These are phyloP conservation scores for Brettanomyces nanus DNA, from an alignment of 805 yeast genomes.

Conservation along the genomic window DNA sequence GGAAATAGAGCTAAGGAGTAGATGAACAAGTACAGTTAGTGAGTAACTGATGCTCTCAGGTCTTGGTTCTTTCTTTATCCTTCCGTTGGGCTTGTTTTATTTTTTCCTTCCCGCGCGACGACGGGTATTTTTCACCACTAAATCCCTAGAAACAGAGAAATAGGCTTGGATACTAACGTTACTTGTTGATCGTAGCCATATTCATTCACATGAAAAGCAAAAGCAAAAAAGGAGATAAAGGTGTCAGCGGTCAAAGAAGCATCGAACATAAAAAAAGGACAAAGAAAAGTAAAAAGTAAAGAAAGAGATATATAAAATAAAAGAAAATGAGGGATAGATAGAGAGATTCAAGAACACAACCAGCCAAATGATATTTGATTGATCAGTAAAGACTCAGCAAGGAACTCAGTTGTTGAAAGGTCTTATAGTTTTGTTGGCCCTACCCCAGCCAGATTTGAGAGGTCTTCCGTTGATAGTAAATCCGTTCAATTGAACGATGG, in stretches of 20 bases:
- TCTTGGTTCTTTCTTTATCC: neutral
- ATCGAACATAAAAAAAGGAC: neutral
- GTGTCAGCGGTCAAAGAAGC: too few relatives aligned
- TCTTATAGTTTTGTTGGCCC: constrained; percentile 17
- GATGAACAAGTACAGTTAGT: neutral
- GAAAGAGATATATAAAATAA: neutral
- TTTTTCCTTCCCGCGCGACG: too few relatives aligned
- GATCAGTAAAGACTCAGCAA: too few relatives aligned
- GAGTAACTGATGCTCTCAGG: neutral
- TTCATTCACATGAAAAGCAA: too few relatives aligned
- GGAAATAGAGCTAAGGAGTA: neutral
- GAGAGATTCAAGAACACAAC: neutral
- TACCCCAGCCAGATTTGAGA: constrained; percentile 85
- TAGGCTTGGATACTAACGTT: too few relatives aligned
- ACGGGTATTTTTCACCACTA: too few relatives aligned
- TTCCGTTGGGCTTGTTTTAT: too few relatives aligned
- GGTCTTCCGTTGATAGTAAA: constrained; percentile 68
- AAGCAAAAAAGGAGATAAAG: too few relatives aligned
- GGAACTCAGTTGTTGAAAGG: constrained; percentile 2
- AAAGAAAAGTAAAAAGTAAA: neutral
- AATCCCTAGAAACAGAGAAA: too few relatives aligned
- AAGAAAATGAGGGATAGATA: neutral
- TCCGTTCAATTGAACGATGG: constrained; percentile 72
- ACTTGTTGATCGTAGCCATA: too few relatives aligned
- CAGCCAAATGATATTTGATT: too few relatives aligned